Conservation (phyloP, 1,139 yeast genomes). For the Yamadazyma sp. region DNA sequence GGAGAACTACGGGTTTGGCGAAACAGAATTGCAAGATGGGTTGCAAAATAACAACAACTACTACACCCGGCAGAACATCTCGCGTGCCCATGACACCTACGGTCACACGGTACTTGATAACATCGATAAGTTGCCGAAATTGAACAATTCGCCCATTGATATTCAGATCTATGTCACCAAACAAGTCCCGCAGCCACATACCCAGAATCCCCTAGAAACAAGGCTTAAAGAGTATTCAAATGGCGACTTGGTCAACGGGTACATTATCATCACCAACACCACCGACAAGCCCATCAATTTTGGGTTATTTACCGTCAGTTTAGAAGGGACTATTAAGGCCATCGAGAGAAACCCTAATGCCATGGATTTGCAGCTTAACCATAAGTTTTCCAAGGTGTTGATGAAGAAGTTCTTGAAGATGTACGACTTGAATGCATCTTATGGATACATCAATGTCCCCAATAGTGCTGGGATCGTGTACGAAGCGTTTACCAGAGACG, state of each 20-base stretch:
- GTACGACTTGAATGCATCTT: slow-evolving; percentile 50
- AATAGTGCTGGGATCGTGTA: slow-evolving; percentile 53
- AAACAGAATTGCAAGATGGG: slow-evolving; percentile 18
- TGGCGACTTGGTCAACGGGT: slow-evolving; percentile 41
- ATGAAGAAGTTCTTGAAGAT: slow-evolving; percentile 47
- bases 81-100: slow-evolving; percentile 22
- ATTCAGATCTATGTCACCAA: slow-evolving; percentile 47
- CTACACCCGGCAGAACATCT: slow-evolving; percentile 6
- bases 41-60: slow-evolving; percentile 10
- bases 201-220: slow-evolving; percentile 38
- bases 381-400: slow-evolving; percentile 30
- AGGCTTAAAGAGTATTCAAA: slow-evolving; percentile 45
- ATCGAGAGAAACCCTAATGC: slow-evolving; percentile 22
- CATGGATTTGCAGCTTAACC: slow-evolving; percentile 13
- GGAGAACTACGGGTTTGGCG: slow-evolving; percentile 25
- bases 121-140: slow-evolving; percentile 39
- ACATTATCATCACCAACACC: slow-evolving; percentile 39
- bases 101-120: slow-evolving; percentile 48
- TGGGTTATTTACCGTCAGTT: slow-evolving; percentile 46
- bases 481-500: slow-evolving; percentile 42
- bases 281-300: slow-evolving; percentile 40
- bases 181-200: slow-evolving; percentile 37
- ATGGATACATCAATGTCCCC: slow-evolving; percentile 44
- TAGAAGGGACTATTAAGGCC: slow-evolving; percentile 46
- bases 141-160: slow-evolving; percentile 39